Evolutionary conservation across 805 yeast genomes (phyloP).

Genomic region (Saturnispora saitoi): DNA sequence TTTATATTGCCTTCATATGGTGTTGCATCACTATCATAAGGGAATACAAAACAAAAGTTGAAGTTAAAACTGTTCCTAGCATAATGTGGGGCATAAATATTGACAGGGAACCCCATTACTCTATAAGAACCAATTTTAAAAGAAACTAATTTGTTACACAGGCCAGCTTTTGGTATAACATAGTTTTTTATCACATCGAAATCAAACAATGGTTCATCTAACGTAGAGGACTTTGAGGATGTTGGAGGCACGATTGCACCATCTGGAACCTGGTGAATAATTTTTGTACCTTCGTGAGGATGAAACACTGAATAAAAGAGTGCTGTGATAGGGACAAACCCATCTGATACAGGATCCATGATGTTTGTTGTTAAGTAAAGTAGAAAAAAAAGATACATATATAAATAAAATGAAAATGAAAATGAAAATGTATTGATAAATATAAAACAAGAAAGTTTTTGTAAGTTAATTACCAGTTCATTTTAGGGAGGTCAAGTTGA

Average conservation of each 20-base stretch:
- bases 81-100: slow-evolving; percentile 63
- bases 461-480: slow-evolving; percentile 6
- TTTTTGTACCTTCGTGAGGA: slow-evolving; percentile 92
- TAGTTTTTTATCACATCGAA: slow-evolving; percentile 85
- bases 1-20: slow-evolving; percentile 82
- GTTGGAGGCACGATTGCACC: slow-evolving; percentile 45
- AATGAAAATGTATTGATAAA: not conserved
- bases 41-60: slow-evolving; percentile 88
- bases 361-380: not conserved
- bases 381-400: not conserved
- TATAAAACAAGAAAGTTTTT: not conserved
- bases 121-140: slow-evolving; percentile 62
- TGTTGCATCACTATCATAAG: slow-evolving; percentile 68
- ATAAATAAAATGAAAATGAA: no score
- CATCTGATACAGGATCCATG: slow-evolving; percentile 31
- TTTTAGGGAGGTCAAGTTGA: slow-evolving; percentile 7
- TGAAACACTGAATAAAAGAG: slow-evolving; percentile 88
- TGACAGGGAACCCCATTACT: slow-evolving; percentile 84
- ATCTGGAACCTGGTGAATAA: slow-evolving; percentile 82
- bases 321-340: slow-evolving; percentile 84
- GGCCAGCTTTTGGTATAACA: slow-evolving; percentile 85
- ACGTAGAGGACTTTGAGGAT: slow-evolving; percentile 22
- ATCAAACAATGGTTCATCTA: slow-evolving; percentile 44
- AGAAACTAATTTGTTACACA: slow-evolving; percentile 76
- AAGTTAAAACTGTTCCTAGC: slow-evolving; percentile 89